A percentile compares a stretch with the other conserved stretches of the same genome.
Evolutionary conservation across 805 yeast species (phyloP).

Genomic region (Starmerella vitae): DNA sequence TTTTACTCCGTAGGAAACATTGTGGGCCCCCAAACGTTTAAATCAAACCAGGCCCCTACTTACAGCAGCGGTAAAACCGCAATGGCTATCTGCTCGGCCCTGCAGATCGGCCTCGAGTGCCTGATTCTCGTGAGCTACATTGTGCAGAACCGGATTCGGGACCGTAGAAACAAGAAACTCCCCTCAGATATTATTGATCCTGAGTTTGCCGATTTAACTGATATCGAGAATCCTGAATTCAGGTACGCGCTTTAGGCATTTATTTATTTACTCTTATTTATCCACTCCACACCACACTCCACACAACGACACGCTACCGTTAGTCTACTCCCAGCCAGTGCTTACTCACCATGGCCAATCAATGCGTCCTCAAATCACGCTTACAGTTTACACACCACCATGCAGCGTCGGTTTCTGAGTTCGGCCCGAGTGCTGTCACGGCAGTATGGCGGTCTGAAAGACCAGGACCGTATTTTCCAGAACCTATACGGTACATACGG

Average conservation of each 20-base stretch:
- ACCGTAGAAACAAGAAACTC: conserved; percentile 7
- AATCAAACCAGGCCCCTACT: conserved; percentile 41
- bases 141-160: conserved; percentile 10
- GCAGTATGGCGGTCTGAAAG: conserved; percentile 60
- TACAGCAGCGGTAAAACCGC: conserved; percentile 46
- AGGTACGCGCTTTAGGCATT: conserved; percentile 30
- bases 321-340: conserved; percentile 1
- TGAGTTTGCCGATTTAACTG: conserved; percentile 39
- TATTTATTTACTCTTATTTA: no score
- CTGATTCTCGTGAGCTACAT: conserved; percentile 1
- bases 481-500: conserved; percentile 68
- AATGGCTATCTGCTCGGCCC: conserved; percentile 36
- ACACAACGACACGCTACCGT: no score
- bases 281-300: no score
- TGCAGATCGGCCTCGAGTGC: conserved; percentile 18
- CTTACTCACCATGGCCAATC: not conserved
- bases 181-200: conserved; percentile 12
- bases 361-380: not conserved
- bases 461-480: conserved; percentile 78
- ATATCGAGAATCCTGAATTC: conserved; percentile 40
- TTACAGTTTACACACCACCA: not conserved
- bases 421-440: conserved; percentile 23
- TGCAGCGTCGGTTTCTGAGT: conserved; percentile 15
- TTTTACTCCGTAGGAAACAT: conserved; percentile 44
- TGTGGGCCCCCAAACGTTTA: conserved; percentile 51